These are phyloP conservation scores for Epichloe bromicola DNA, from an alignment of 2,329 filamentous ascomycete genomes.

Conservation along the genomic window DNA sequence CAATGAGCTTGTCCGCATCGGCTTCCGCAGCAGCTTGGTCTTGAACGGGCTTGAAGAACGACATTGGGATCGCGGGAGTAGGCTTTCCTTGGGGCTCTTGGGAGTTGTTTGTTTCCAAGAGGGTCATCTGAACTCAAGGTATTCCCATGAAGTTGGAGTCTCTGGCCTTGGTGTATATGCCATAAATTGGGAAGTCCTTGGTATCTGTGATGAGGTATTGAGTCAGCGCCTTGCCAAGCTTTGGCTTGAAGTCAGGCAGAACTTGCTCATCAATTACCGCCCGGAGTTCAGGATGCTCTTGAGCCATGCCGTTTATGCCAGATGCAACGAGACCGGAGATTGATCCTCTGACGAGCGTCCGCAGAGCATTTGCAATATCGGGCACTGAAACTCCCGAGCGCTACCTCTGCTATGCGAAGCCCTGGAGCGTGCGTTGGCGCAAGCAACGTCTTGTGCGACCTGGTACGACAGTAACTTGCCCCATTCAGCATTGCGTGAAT, in stretches of 20 bases:
- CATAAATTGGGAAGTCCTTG: constrained; percentile 17
- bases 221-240: constrained; percentile 14
- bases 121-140: neutral
- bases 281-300: constrained; percentile 10
- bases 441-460: neutral
- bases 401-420: constrained; percentile 11
- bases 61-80: neutral
- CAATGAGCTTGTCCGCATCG: neutral
- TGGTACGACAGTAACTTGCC: neutral
- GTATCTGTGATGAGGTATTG: constrained; percentile 14
- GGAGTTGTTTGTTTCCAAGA: too few relatives aligned
- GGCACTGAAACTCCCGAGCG: too few relatives aligned
- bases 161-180: constrained; percentile 30
- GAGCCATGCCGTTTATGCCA: constrained; percentile 10
- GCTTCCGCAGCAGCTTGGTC: neutral
- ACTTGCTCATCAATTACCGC: constrained; percentile 9
- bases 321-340: constrained; percentile 12
- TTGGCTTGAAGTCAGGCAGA: constrained; percentile 12
- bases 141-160: constrained; percentile 4
- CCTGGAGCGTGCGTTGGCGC: constrained; percentile 13
- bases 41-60: neutral
- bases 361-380: too few relatives aligned
- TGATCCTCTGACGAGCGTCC: neutral
- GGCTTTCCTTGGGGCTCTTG: too few relatives aligned
- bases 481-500: neutral